phyloP scores from a whole-genome alignment of 805 yeast species.

The Torulaspora franciscae region DNA sequence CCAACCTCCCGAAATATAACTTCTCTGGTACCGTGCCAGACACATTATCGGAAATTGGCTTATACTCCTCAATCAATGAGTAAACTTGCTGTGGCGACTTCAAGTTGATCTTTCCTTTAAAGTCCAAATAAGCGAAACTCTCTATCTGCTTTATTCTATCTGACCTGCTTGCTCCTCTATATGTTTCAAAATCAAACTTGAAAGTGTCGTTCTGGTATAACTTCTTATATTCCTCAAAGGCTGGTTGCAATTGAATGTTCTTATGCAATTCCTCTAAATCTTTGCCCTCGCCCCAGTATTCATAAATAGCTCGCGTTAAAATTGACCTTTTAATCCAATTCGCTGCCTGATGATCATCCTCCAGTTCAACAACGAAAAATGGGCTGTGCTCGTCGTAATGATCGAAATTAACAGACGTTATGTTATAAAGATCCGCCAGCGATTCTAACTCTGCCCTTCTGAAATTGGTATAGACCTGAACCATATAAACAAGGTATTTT shows the following conservation, averaged over 20 bases:
- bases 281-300: slow-evolving; percentile 69
- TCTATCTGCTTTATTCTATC: slow-evolving; percentile 60
- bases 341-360: slow-evolving; percentile 61
- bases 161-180: slow-evolving; percentile 55
- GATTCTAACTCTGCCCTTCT: slow-evolving; percentile 81
- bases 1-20: slow-evolving; percentile 71
- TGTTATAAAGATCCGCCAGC: slow-evolving; percentile 58
- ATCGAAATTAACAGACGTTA: slow-evolving; percentile 53
- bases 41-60: slow-evolving; percentile 40
- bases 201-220: slow-evolving; percentile 49
- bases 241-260: slow-evolving; percentile 33
- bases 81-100: slow-evolving; percentile 69
- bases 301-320: slow-evolving; percentile 70
- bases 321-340: slow-evolving; percentile 63
- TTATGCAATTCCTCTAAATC: slow-evolving; percentile 55
- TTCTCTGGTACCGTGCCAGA: slow-evolving; percentile 48
- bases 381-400: slow-evolving; percentile 59
- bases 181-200: slow-evolving; percentile 78
- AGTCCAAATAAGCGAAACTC: slow-evolving; percentile 60
- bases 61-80: slow-evolving; percentile 71
- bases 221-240: slow-evolving; percentile 17
- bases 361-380: slow-evolving; percentile 62
- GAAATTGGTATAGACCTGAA: slow-evolving; percentile 77
- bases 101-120: slow-evolving; percentile 74
- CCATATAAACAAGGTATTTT: slow-evolving; percentile 72